Conservation (phyloP, 164 flowering plant species). For the Buxus sempervirens region DNA sequence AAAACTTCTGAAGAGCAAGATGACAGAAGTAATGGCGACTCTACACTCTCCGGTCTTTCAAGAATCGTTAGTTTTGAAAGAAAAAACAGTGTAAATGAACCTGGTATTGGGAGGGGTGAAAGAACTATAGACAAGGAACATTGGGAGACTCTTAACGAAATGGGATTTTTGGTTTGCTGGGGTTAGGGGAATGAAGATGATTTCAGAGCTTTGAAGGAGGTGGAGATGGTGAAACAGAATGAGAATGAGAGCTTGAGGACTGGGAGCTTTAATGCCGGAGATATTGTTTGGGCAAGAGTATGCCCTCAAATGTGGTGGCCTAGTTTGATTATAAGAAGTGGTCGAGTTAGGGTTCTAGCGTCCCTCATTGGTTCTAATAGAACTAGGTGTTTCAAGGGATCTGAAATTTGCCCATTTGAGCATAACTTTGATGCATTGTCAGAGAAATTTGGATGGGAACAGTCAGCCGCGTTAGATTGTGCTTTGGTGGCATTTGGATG, state of each 20-base stretch:
- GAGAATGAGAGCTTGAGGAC: not conserved
- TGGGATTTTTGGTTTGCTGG: not conserved
- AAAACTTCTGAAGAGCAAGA: too few species aligned
- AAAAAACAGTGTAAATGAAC: too few species aligned
- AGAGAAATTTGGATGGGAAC: not conserved
- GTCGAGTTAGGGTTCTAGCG: constrained; percentile 5
- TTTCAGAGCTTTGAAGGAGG: not conserved
- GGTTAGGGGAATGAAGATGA: not conserved
- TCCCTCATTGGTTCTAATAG: constrained; percentile 6
- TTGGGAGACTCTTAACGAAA: not conserved
- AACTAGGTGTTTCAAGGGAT: constrained; percentile 1
- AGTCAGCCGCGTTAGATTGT: not conserved
- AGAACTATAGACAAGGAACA: too few species aligned
- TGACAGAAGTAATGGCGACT: not conserved
- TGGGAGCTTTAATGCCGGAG: constrained; percentile 12
- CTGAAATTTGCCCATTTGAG: constrained; percentile 16
- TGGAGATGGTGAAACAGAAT: not conserved
- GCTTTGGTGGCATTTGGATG: constrained; percentile 16
- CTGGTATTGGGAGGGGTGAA: not conserved
- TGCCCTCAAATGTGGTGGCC: constrained; percentile 27
- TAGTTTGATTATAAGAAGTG: constrained; percentile 13
- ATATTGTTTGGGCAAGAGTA: constrained; percentile 30
- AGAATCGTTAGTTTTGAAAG: not conserved
- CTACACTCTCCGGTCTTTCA: not conserved
- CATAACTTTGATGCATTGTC: not conserved